Percentiles rank a stretch among this genome's conserved stretches.
Conservation (phyloP, 768 basidiomycete genomes). For the Pleurotus ostreatus region DNA sequence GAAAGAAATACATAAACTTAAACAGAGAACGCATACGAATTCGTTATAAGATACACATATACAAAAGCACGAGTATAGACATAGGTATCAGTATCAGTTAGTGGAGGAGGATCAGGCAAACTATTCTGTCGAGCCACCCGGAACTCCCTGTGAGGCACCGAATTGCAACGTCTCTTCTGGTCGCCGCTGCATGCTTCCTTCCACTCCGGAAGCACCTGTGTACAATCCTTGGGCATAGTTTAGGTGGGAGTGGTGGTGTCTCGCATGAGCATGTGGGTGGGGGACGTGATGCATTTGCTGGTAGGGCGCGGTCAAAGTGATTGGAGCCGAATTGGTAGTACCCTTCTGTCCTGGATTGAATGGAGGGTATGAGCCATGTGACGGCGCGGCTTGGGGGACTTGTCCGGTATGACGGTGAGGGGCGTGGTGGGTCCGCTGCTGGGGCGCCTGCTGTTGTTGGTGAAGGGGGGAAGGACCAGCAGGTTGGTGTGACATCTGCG, state of each 20-base stretch:
- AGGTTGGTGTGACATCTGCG: constrained; percentile 12
- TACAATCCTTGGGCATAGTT: constrained; percentile 34
- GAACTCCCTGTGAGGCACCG: constrained; percentile 28
- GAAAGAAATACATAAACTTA: constrained; percentile 14
- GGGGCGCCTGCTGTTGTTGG: constrained; percentile 16
- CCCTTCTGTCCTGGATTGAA: constrained; percentile 24
- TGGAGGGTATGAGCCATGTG: constrained; percentile 18
- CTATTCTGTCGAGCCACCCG: constrained; percentile 12
- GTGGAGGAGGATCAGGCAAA: not conserved
- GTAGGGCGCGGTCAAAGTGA: constrained; percentile 58
- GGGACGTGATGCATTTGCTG: constrained; percentile 78
- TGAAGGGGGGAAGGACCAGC: constrained; percentile 15
- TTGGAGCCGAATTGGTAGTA: constrained; percentile 31
- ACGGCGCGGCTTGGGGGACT: constrained; percentile 13
- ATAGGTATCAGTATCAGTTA: constrained; percentile 11
- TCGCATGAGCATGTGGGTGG: constrained; percentile 74
- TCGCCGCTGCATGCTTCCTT: constrained; percentile 33
- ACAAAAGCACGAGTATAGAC: constrained; percentile 17
- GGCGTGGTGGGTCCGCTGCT: constrained; percentile 14
- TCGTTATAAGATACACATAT: not conserved
- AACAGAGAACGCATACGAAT: constrained; percentile 8
- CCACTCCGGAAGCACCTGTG: constrained; percentile 19
- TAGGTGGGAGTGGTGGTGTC: constrained; percentile 61
- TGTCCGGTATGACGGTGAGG: constrained; percentile 10
- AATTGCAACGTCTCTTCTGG: constrained; percentile 49